Evolutionary conservation across 176 grass and related monocot species (phyloP), one percentile per base, ranked within the genome.

Genomic region (Chloris gayana): DNA sequence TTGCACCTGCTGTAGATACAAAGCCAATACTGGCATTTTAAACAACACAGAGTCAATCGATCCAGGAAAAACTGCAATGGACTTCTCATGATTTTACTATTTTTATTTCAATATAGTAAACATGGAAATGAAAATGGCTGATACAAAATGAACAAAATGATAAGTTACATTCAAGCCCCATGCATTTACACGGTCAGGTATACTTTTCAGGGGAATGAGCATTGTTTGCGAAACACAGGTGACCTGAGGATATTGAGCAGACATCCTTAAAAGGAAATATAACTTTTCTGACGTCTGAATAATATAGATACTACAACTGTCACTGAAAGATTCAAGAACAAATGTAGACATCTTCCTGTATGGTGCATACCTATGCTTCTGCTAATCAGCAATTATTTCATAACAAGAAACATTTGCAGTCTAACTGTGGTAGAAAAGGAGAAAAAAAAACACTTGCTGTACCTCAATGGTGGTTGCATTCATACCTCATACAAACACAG

Each of bases 371-470:
- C 72, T 87, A 85, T 95, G 86, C 34, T 91, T 91, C 76, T 91
- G 88, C 51, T 95, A n/a, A n/a, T 98, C 92, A 74, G 88, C 82
- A 91, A 98, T 95, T 77, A 98, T 95, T 88, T 98, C 92, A 79
- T 88, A 90, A 75, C 92, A 98, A 54, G 92, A 91, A 85, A 86
- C 9, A 7, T 11, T 10, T 42, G 39, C 39, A 42, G 39, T 42
- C 39, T 10, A 42, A 37, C 35, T 37, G 35, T 37, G 35, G 35
- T 37, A 37, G 35, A 37, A 37, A 37, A 37, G 35, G 7, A 37
- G n/a, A n/a, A 37, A 37, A 37, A 37, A n/a, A 37, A 37, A 37
- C 4, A 37, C 35, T 37, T 37, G n/a, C 35, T 37, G 4, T 37
- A 37, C 35, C 35, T 37, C 35, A 37, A 37, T 37, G 35, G 35